phyloP scores from a whole-genome alignment of 2,329 filamentous ascomycete species.

The Lithohypha guttulata region DNA sequence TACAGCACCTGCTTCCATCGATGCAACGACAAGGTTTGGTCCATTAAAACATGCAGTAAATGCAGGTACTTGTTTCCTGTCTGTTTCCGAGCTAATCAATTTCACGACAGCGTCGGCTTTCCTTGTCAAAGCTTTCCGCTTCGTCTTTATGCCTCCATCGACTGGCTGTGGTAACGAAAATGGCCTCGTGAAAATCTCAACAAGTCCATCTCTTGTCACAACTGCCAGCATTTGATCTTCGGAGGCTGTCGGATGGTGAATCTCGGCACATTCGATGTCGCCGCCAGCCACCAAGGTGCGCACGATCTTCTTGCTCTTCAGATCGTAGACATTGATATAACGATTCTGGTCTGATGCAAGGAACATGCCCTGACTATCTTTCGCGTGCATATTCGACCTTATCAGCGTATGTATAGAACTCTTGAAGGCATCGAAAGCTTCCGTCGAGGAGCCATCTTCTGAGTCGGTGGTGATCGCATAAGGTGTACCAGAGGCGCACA shows the following conservation, averaged over 20 bases:
- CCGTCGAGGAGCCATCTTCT: constrained; percentile 27
- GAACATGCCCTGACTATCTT: constrained; percentile 28
- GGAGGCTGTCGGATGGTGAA: constrained; percentile 22
- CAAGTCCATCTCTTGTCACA: constrained; percentile 37
- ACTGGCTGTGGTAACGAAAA: constrained; percentile 29
- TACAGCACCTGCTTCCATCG: constrained; percentile 40
- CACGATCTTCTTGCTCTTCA: constrained; percentile 32
- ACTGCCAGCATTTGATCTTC: constrained; percentile 34
- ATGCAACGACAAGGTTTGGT: constrained; percentile 37
- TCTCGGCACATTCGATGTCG: constrained; percentile 32
- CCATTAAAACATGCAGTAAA: constrained; percentile 36
- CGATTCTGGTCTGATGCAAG: constrained; percentile 40
- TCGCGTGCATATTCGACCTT: constrained; percentile 28
- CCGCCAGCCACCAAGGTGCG: constrained; percentile 40
- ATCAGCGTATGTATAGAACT: constrained; percentile 39
- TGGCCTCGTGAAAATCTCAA: constrained; percentile 41
- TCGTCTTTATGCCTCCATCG: constrained; percentile 25
- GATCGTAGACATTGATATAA: constrained; percentile 41
- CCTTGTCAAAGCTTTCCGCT: constrained; percentile 31
- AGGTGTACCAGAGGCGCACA: constrained; percentile 42
- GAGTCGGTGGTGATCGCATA: constrained; percentile 35
- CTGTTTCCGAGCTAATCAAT: constrained; percentile 33
- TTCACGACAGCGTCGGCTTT: constrained; percentile 36
- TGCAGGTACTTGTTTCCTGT: constrained; percentile 31
- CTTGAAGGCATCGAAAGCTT: constrained; percentile 39